These are phyloP conservation scores for Trametes pubescens DNA, from an alignment of 1,284 basidiomycete genomes.

Conservation along the genomic window DNA sequence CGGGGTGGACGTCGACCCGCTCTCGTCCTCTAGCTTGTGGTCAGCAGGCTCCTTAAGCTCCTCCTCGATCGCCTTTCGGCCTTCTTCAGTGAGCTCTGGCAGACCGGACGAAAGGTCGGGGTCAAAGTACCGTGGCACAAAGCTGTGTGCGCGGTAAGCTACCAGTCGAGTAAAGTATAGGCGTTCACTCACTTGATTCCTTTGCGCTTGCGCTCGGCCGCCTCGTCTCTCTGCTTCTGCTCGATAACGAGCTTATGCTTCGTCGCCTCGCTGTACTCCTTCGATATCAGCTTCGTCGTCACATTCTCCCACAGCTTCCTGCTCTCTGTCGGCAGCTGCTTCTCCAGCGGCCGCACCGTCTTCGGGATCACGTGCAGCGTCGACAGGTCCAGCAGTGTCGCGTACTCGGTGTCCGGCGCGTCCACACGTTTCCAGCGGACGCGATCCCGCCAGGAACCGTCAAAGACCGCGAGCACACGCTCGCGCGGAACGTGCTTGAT, in stretches of 20 bases:
- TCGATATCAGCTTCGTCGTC: slow-evolving; percentile 77
- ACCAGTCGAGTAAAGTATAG: slow-evolving; percentile 6
- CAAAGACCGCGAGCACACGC: slow-evolving; percentile 82
- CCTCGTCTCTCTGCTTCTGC: slow-evolving; percentile 88
- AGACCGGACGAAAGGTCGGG: slow-evolving; percentile 77
- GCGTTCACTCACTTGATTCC: slow-evolving; percentile 72
- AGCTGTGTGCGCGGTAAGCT: slow-evolving; percentile 54
- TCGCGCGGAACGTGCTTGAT: slow-evolving; percentile 90
- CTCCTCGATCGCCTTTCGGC: slow-evolving; percentile 72
- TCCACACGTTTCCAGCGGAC: slow-evolving; percentile 81
- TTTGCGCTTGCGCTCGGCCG: slow-evolving; percentile 83
- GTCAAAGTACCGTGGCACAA: slow-evolving; percentile 85
- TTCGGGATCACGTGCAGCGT: slow-evolving; percentile 84
- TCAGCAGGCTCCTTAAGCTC: slow-evolving; percentile 57
- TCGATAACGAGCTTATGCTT: slow-evolving; percentile 89
- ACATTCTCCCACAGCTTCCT: slow-evolving; percentile 91
- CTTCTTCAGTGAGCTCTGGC: slow-evolving; percentile 76
- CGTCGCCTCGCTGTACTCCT: slow-evolving; percentile 92
- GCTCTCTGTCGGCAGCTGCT: slow-evolving; percentile 86
- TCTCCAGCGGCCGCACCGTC: slow-evolving; percentile 81
- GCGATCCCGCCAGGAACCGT: slow-evolving; percentile 88
- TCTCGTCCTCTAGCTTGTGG: slow-evolving; percentile 36
- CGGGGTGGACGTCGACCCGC: slow-evolving; percentile 33
- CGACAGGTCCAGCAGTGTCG: slow-evolving; percentile 81
- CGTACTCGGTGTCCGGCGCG: slow-evolving; percentile 59